A percentile compares a stretch with the other conserved stretches of the same genome.
Evolutionary conservation across 371 early-diverging fungal genomes (phyloP).

Genomic region (Lichtheimia corymbifera): DNA sequence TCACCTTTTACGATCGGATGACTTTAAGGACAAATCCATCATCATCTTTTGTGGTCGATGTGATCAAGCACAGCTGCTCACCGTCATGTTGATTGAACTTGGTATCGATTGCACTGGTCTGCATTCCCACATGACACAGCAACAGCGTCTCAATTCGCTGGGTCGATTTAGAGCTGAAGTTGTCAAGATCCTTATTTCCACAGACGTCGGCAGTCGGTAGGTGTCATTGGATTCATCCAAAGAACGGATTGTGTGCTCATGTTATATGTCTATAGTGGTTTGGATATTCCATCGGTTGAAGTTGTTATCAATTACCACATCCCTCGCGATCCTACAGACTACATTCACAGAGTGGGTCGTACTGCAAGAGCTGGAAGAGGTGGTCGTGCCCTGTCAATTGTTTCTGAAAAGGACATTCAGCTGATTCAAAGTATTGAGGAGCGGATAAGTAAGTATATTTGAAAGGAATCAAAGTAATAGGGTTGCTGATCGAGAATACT

Average conservation of each 20-base stretch:
- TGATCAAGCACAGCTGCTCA: constrained; percentile 79
- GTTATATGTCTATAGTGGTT: constrained; percentile 67
- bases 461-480: background rate
- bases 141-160: constrained; percentile 86
- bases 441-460: constrained; percentile 56
- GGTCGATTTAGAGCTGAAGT: constrained; percentile 91
- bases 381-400: constrained; percentile 90
- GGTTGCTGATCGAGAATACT: background rate
- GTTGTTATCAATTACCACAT: constrained; percentile 97
- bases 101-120: constrained; percentile 88
- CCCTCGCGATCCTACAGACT: constrained; percentile 97
- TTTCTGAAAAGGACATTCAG: constrained; percentile 92
- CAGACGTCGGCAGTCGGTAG: constrained; percentile 95
- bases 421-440: constrained; percentile 88
- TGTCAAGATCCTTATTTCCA: constrained; percentile 88
- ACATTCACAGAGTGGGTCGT: constrained; percentile 99
- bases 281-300: constrained; percentile 97
- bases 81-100: constrained; percentile 84
- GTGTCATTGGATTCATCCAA: constrained; percentile 7
- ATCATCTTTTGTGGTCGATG: constrained; percentile 93
- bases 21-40: constrained; percentile 74
- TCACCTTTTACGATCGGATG: constrained; percentile 71
- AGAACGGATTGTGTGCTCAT: background rate
- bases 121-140: constrained; percentile 94
- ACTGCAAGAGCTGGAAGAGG: constrained; percentile 96